These are phyloP conservation scores for Neurospora terricola DNA, from an alignment of 495 filamentous ascomycete genomes.

Conservation along the genomic window DNA sequence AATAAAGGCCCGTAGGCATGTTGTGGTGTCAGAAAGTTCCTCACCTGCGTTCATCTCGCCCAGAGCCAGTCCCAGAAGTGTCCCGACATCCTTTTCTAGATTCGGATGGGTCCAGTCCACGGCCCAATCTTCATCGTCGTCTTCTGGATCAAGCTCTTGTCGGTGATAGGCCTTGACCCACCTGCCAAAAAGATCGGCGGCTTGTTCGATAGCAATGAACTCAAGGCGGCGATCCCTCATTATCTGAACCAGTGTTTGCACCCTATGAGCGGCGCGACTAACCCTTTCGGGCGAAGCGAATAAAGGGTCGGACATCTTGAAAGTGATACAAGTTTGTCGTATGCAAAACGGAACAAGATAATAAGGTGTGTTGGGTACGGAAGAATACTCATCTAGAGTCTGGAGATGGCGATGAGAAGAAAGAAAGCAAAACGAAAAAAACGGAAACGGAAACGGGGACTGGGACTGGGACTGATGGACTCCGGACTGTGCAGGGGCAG, in stretches of 20 bases:
- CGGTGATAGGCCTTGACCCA: background rate
- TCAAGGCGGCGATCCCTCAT: background rate
- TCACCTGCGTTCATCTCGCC: background rate
- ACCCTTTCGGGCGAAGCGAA: background rate
- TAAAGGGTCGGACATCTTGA: background rate
- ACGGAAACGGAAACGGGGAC: background rate
- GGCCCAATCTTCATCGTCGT: background rate
- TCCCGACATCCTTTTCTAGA: background rate
- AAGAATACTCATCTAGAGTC: background rate
- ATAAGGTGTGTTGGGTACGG: background rate
- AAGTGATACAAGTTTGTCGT: background rate
- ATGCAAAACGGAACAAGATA: background rate
- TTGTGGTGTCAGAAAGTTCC: background rate
- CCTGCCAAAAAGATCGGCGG: background rate
- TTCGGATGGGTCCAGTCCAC: background rate
- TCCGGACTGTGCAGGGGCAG: background rate
- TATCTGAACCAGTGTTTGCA: background rate
- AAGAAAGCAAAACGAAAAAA: background rate
- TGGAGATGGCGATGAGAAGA: background rate
- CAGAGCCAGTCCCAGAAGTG: background rate
- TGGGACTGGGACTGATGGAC: background rate
- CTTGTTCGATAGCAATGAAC: background rate
- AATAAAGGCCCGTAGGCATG: background rate
- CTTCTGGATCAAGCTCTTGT: background rate
- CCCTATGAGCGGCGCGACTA: background rate